Base-by-base conservation (phyloP, 768 basidiomycete genomes). In the Lactarius sp. region DNA sequence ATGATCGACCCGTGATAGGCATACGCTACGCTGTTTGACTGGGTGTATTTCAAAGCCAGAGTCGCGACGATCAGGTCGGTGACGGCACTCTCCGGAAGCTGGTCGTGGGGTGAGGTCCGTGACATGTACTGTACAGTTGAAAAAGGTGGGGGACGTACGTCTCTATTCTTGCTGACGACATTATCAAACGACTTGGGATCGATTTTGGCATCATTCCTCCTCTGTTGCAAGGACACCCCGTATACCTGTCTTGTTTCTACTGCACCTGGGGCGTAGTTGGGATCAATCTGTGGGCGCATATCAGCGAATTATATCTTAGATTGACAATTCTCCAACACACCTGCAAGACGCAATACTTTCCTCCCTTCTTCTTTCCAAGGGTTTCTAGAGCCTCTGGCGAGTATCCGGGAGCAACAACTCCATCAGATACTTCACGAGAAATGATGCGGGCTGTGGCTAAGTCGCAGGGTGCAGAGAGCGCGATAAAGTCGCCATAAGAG, bases 401-500 rank as follows among this genome's bases (percentile, higher is more conserved):
- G 73, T 95, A 99, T 49, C 94, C 94, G 1, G 97, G 96, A 2
- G 97, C 96, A 61, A 99, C 94, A 69, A 99, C 90, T 37, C 97
- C 97, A 73, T 99, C 97, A 0, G 97, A 98, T 10, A 99, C 97
- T 73, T 99, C 97, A 18, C 97, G 85, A n/a, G 94, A 95, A 72
- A 99, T 97, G 73, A 99, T 95, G 67, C 86, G 87, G 49, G 97
- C 97, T 9, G 97, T 98, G 1, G 92, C 88, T 42, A 94, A 79
- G 73, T 99, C 97, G 77, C 95, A 97, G 20, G 87, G 85, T 33
- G 89, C 87, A 18, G 94, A 97, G 12, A 99, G 81, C 0, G 94
- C 97, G 70, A 99, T 95, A 74, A 98, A 99, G 77, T 99, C 97
- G 5, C 97, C 97, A 73, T 98, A 99, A 2, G 96, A 98, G 1